phyloP scores from a whole-genome alignment of 371 early-diverging fungal species.

The Mucor plumbeus region DNA sequence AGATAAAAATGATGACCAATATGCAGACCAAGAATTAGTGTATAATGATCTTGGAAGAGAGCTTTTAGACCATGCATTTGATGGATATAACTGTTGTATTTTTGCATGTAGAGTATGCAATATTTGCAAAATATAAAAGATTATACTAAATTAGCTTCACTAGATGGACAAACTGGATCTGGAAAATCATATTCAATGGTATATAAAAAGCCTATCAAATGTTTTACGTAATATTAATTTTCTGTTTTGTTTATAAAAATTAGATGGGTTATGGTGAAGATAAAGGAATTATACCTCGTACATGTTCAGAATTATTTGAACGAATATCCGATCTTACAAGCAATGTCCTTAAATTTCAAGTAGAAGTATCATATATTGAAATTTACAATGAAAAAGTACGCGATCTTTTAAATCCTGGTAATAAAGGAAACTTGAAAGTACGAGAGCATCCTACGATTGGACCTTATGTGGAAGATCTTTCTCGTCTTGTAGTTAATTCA shows the following conservation, averaged over 20 bases:
- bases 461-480: conserved; percentile 88
- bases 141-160: background rate
- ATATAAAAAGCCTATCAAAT: background rate
- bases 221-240: too few species aligned
- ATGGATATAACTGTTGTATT: conserved; percentile 84
- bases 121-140: background rate
- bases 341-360: conserved; percentile 60
- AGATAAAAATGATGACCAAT: conserved; percentile 57
- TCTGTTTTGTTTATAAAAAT: background rate
- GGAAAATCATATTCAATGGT: conserved; percentile 82
- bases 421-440: conserved; percentile 74
- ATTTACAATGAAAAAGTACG: conserved; percentile 85
- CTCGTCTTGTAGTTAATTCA: conserved; percentile 75
- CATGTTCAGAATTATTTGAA: conserved; percentile 75
- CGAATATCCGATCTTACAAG: conserved; percentile 51
- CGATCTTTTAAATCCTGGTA: conserved; percentile 81
- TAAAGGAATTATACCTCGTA: conserved; percentile 81
- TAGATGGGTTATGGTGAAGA: conserved; percentile 68
- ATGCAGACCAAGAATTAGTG: conserved; percentile 74
- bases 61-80: conserved; percentile 81
- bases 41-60: conserved; percentile 75
- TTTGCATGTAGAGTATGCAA: conserved; percentile 67
- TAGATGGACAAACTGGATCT: conserved; percentile 84
- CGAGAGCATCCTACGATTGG: conserved; percentile 86
- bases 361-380: conserved; percentile 84